Base-by-base conservation (phyloP, 768 basidiomycete species). In the Termitomyces sp. region DNA sequence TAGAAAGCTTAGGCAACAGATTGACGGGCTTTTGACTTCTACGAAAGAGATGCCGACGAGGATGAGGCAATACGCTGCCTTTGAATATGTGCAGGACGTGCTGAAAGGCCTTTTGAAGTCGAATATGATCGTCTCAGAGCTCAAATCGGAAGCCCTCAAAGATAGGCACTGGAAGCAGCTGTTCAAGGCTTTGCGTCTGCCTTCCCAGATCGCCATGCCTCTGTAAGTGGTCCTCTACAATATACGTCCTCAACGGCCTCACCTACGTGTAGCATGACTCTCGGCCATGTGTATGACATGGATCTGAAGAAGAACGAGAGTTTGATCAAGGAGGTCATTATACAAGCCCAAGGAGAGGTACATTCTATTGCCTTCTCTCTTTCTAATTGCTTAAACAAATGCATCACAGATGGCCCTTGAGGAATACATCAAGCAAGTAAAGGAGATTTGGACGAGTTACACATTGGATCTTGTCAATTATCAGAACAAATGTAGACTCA, bases 1-100 rank as follows among this genome's bases (percentile, higher is more conserved):
- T 24, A 86, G 97, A 66, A 98, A 98, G 74, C 70, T 99, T 57
- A 87, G 97, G 64, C 92, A 95, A 67, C 91, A 93, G 62, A 87
- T 99, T 54, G 96, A 99, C 66, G 86, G 83, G n/a, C 80, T 98
- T 46, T 74, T 98, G 52, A 79, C 83, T 26, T 93, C 93, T n/a
- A 98, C 96, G 24, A 93, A 95, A 76, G 96, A 98, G 48, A 98
- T 99, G 96, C 97, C 97, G 1, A 96, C 93, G 37, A 82, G 95
- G 60, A 99, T 98, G 97, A 84, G 97, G 53, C 97, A 99, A 69
- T 99, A 99, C 71, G 93, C 95, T 9, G 97, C 97, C 0, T 99
- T 98, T 68, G 97, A 98, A 78, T 95, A 92, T 70, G 94, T 98
- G 2, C 95, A 98, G 68, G 96, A 99, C 43, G 82, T 88, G 22